Evolutionary conservation across 345 rosid species (phyloP), one percentile per base, ranked within the genome.

Genomic region (Salix exigua): DNA sequence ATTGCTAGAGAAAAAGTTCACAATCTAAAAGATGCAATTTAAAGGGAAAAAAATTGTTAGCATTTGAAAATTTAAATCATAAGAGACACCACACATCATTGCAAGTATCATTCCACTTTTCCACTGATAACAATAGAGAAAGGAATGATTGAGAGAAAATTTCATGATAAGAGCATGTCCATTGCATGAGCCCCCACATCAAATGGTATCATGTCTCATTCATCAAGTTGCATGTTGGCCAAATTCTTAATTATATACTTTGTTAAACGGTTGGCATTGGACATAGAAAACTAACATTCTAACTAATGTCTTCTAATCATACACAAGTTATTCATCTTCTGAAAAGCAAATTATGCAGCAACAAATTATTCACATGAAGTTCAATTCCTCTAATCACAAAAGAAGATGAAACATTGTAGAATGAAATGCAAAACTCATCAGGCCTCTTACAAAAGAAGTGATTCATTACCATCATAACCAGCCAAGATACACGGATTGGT

Each of bases 401-500:
- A 64, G 31, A 30, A 4, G 17, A 21, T 18, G 46, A 8, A 75
- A 23, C 63, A 10, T 23, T 14, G 23, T 23, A 66, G 16, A 66
- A 33, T 2, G 5, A 66, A 66, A 16, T 33, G 25, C 42, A 18
- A 66, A 30, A 33, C 12, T 16, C 66, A 44, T 53, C 40, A 30
- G 17, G 68, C 61, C 58, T 66, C 18, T 58, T 12, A 58, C 69
- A 71, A 76, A n/a, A n/a, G 38, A 73, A 64, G 35, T 25, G 60
- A 77, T 30, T 64, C 8, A 72, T 71, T 84, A 96, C 99, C 98
- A 82, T 92, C 87, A 80, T 88, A 89, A 82, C 97, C 97, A 77
- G 81, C 83, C 84, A 88, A 82, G 80, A 92, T 85, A 84, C 99
- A 96, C 55, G 97, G 97, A 83, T 88, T 93, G 75, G 81, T 84